phyloP scores from a whole-genome alignment of 2,329 filamentous ascomycete genomes.

The Pseudogymnoascus sp. region DNA sequence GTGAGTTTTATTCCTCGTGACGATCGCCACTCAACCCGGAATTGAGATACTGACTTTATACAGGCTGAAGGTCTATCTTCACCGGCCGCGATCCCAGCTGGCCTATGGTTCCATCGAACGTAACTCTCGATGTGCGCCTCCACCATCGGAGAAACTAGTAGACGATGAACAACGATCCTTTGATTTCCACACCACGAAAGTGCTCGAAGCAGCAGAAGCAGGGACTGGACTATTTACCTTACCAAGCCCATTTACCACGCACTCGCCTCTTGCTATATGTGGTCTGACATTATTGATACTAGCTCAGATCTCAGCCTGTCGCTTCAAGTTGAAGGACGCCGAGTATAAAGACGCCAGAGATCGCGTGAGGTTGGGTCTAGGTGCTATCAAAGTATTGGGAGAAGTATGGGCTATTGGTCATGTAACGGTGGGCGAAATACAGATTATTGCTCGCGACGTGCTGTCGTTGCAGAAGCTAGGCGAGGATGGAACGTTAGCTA shows the following conservation, averaged over 20 bases:
- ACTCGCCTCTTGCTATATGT: background rate
- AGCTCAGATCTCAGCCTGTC: background rate
- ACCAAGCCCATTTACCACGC: background rate
- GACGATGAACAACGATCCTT: background rate
- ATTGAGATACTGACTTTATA: background rate
- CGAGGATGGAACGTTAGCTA: background rate
- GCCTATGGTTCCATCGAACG: constrained; percentile 19
- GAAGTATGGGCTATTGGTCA: background rate
- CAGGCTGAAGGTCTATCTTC: constrained; percentile 21
- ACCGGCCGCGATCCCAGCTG: constrained; percentile 22
- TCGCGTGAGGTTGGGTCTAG: constrained; percentile 2
- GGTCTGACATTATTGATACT: background rate
- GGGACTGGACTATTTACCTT: background rate
- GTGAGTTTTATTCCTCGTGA: constrained; percentile 24
- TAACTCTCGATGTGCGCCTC: constrained; percentile 18
- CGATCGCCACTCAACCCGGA: background rate
- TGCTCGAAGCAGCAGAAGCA: background rate
- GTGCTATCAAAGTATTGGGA: background rate
- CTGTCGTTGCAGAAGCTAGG: background rate
- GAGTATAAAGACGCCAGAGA: constrained; percentile 1
- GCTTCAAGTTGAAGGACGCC: background rate
- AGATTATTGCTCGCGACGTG: background rate
- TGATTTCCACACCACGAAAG: constrained; percentile 4
- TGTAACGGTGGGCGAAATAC: background rate
- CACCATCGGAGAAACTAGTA: constrained; percentile 7